These are phyloP conservation scores for Aegilops bicornis DNA, from an alignment of 176 grass and related monocot genomes.

Conservation along the genomic window DNA sequence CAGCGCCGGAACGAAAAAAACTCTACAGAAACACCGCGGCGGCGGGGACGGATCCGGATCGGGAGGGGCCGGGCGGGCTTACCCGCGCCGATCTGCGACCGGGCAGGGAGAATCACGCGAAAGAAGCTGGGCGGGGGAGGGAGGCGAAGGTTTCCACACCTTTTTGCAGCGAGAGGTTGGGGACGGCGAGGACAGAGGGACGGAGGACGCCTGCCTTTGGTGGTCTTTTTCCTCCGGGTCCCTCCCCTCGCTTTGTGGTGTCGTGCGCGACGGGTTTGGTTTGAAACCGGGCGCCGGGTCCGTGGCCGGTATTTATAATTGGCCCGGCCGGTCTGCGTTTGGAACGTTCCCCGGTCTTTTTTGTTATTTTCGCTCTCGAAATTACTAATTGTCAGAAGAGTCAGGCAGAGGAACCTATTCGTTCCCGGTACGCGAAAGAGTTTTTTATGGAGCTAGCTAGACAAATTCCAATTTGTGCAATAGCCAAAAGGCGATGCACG, in stretches of 20 bases:
- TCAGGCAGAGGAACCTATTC: neutral
- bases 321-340: neutral
- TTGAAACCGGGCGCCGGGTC: neutral
- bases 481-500: too few species aligned
- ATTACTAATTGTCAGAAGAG: neutral
- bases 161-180: conserved; percentile 34
- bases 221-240: conserved; percentile 6
- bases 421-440: neutral
- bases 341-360: neutral
- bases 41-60: conserved; percentile 31
- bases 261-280: conserved; percentile 23
- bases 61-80: neutral
- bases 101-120: neutral
- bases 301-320: conserved; percentile 26
- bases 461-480: too few species aligned
- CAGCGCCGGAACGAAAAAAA: neutral
- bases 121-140: neutral
- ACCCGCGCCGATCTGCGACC: conserved; percentile 32
- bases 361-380: neutral
- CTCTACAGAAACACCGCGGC: neutral
- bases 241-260: neutral
- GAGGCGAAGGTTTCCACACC: conserved; percentile 7
- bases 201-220: neutral
- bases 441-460: neutral
- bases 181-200: conserved; percentile 22